These are phyloP conservation scores for Xanthoconium stramineum DNA, from an alignment of 768 basidiomycete genomes.

Conservation along the genomic window DNA sequence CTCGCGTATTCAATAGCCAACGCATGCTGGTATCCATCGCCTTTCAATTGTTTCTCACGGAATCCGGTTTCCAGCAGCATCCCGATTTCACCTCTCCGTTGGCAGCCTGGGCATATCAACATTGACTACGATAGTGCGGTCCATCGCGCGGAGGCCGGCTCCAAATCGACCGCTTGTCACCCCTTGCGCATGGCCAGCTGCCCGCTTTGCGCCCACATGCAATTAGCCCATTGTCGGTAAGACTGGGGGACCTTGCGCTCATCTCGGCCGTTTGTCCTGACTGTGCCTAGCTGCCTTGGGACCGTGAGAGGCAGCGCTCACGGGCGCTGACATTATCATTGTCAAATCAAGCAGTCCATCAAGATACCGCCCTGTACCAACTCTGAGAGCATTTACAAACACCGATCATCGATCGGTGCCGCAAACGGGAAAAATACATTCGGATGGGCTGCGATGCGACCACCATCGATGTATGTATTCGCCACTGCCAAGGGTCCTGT, in stretches of 20 bases:
- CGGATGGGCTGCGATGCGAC: background rate
- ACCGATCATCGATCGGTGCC: constrained; percentile 10
- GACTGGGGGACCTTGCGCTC: background rate
- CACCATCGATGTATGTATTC: background rate
- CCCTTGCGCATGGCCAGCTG: background rate
- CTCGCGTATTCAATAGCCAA: too few relatives aligned
- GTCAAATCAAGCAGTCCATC: background rate
- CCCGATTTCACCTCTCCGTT: background rate
- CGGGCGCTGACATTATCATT: background rate
- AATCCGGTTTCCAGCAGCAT: background rate
- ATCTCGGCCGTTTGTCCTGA: background rate
- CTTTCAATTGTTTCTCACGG: background rate
- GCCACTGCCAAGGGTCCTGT: constrained; percentile 10
- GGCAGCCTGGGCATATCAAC: background rate
- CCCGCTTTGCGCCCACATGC: background rate
- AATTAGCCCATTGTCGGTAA: constrained; percentile 6
- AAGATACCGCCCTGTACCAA: background rate
- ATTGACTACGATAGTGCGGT: background rate
- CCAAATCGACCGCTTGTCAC: background rate
- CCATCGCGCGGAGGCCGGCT: background rate
- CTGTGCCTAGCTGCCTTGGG: constrained; percentile 9
- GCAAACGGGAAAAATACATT: background rate
- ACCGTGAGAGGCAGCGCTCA: constrained; percentile 1
- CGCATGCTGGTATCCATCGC: background rate
- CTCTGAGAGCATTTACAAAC: too few relatives aligned